Evolutionary conservation across 1,284 basidiomycete genomes (phyloP).

Genomic region (Abortiporus biennis): DNA sequence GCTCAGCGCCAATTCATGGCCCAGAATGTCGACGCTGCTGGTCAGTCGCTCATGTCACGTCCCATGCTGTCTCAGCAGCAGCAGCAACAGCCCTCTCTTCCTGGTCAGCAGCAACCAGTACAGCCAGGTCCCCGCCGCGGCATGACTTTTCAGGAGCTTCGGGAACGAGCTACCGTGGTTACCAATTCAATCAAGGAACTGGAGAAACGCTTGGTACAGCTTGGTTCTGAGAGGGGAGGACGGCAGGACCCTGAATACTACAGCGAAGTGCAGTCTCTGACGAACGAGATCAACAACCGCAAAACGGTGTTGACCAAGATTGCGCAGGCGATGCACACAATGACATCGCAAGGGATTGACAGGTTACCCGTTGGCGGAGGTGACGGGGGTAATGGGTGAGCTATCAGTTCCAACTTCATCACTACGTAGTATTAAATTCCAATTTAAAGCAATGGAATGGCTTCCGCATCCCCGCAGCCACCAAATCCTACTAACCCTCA

Average conservation of each 20-base stretch:
- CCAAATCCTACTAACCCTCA: not conserved
- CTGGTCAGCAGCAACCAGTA: not conserved
- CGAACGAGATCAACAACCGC: not conserved
- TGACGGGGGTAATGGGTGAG: not conserved
- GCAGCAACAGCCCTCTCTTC: not conserved
- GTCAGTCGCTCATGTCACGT: not conserved
- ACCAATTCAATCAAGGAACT: not conserved
- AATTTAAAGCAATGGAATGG: not conserved
- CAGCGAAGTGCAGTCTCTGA: not conserved
- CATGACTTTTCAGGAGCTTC: not conserved
- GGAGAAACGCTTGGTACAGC: not conserved
- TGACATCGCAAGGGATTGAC: not conserved
- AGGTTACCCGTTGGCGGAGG: not conserved
- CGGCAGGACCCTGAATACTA: not conserved
- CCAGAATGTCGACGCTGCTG: not conserved
- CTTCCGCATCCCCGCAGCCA: not conserved
- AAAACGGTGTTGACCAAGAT: not conserved
- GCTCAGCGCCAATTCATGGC: not conserved
- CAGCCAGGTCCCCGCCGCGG: not conserved
- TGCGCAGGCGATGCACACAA: not conserved
- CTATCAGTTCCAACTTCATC: not conserved
- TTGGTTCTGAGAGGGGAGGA: not conserved
- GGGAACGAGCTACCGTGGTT: not conserved
- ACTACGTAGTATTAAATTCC: not conserved
- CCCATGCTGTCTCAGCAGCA: not conserved